A percentile compares a stretch with the other conserved stretches of the same genome.
These are phyloP conservation scores for Fusarium pilosicola DNA, from an alignment of 2,329 filamentous ascomycete species.

Conservation along the genomic window DNA sequence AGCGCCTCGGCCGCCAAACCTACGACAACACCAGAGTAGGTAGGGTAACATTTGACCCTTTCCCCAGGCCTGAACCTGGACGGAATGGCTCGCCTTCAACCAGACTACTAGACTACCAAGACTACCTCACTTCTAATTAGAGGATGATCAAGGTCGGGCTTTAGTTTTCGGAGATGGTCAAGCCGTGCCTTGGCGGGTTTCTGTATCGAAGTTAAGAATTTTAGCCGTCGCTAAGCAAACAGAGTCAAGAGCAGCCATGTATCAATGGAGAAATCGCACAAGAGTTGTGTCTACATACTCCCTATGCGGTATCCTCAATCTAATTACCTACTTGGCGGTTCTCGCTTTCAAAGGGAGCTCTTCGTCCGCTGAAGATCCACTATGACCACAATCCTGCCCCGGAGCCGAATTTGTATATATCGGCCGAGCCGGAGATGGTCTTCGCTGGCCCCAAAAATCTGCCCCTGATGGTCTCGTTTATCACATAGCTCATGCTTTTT, in stretches of 20 bases:
- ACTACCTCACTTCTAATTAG: neutral
- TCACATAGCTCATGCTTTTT: slow-evolving; percentile 8
- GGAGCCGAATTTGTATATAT: slow-evolving; percentile 5
- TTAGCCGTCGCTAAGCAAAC: neutral
- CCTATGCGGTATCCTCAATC: neutral
- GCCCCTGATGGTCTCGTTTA: slow-evolving; percentile 6
- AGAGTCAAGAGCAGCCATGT: neutral
- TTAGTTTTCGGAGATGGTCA: neutral
- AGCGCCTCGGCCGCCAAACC: neutral
- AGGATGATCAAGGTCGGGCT: neutral
- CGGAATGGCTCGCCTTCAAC: neutral
- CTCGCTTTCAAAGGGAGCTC: neutral
- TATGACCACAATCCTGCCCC: neutral
- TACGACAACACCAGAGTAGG: slow-evolving; percentile 4
- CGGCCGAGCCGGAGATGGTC: slow-evolving; percentile 25
- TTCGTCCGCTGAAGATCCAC: slow-evolving; percentile 10
- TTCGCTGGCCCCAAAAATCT: neutral
- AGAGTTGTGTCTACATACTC: neutral
- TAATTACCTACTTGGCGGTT: neutral
- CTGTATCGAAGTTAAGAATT: neutral
- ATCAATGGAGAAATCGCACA: neutral
- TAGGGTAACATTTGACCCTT: neutral
- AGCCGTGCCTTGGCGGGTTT: neutral
- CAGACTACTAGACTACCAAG: neutral
- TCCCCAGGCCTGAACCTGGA: neutral